These are phyloP conservation scores for Passalora sequoiae DNA, from an alignment of 2,329 filamentous ascomycete genomes.

Conservation along the genomic window DNA sequence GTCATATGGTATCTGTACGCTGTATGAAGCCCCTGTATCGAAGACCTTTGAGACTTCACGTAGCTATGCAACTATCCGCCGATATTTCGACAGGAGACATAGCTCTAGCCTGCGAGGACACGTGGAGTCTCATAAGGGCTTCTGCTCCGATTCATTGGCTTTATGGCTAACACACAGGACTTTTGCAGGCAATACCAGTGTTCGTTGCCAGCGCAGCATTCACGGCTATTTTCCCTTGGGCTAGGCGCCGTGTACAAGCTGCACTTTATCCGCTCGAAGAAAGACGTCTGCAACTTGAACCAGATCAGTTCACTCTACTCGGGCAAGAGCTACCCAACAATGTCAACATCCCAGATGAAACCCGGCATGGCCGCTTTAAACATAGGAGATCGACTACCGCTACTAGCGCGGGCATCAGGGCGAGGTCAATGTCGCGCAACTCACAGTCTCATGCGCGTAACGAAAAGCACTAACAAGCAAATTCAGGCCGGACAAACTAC, in stretches of 20 bases:
- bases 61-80: too few relatives aligned
- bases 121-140: too few relatives aligned
- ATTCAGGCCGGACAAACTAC: too few relatives aligned
- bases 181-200: conserved; percentile 32
- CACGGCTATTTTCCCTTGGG: conserved; percentile 28
- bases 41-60: too few relatives aligned
- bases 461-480: too few relatives aligned
- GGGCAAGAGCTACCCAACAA: conserved; percentile 32
- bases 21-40: too few relatives aligned
- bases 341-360: conserved; percentile 19
- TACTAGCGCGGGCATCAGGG: not conserved
- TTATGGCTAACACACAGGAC: too few relatives aligned
- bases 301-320: conserved; percentile 33
- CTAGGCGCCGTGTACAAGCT: conserved; percentile 25
- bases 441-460: not conserved
- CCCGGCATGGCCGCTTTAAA: conserved; percentile 13
- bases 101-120: too few relatives aligned
- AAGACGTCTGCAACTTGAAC: conserved; percentile 22
- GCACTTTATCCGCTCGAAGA: conserved; percentile 27
- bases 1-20: conserved; percentile 33
- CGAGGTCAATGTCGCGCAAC: not conserved
- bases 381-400: conserved; percentile 8
- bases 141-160: too few relatives aligned
- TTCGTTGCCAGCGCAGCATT: conserved; percentile 28
- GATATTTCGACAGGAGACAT: too few relatives aligned